phyloP scores from a whole-genome alignment of 345 rosid species.

The rapeseed (Brassica napus) region Da-Ae NC_063442.1:29343501-29344000 shows the following conservation, averaged over 20 bases:
- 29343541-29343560: neutral
- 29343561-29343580: neutral
- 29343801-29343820: constrained; percentile 11
- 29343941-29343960: constrained; percentile 24
- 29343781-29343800: neutral
- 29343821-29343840: constrained; percentile 6
- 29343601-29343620: neutral
- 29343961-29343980: constrained; percentile 35
- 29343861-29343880: constrained; percentile 33
- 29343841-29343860: neutral
- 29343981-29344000: neutral
- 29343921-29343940: constrained; percentile 39
- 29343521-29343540: constrained; percentile 63
- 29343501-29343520: constrained; percentile 92
- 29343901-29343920: constrained; percentile 28
- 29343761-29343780: neutral
- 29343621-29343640: constrained; percentile 51
- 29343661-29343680: constrained; percentile 94
- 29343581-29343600: neutral
- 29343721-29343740: neutral
- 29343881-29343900: constrained; percentile 42
- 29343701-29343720: constrained; percentile 86
- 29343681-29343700: constrained; percentile 98
- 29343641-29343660: constrained; percentile 79
- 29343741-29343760: neutral